phyloP scores from a whole-genome alignment of 2,329 filamentous ascomycete genomes.

The Alternaria novae-zelandiae region DNA sequence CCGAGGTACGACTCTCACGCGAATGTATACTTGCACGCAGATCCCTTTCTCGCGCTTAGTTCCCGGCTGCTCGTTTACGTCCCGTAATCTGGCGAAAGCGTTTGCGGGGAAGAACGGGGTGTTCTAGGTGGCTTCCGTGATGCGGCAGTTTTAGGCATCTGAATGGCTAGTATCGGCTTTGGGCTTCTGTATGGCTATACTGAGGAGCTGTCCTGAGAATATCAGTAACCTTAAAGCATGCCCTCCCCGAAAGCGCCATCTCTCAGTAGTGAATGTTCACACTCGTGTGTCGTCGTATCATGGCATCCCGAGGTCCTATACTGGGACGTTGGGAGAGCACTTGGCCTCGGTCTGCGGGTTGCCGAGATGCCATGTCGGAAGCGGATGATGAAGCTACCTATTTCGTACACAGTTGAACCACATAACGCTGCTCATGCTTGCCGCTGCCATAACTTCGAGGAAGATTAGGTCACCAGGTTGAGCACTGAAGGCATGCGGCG shows the following conservation, averaged over 20 bases:
- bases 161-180: conserved; percentile 9
- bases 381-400: not conserved
- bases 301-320: not conserved
- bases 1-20: conserved; percentile 20
- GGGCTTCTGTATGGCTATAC: not conserved
- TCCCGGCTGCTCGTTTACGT: not conserved
- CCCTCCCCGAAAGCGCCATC: not conserved
- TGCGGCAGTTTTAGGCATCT: not conserved
- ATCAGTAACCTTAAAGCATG: not conserved
- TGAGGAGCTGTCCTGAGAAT: not conserved
- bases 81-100: conserved; percentile 2
- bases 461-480: not conserved
- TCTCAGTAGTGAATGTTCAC: not conserved
- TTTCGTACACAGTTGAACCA: too few relatives aligned
- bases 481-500: not conserved
- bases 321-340: not conserved
- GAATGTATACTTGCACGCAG: conserved; percentile 5
- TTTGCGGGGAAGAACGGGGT: conserved; percentile 8
- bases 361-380: not conserved
- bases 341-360: not conserved
- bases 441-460: not conserved
- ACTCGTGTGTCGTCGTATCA: not conserved
- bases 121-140: not conserved
- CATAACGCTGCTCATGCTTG: not conserved
- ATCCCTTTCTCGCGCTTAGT: conserved; percentile 4